These are phyloP conservation scores for Torulaspora globosa DNA, from an alignment of 1,139 yeast genomes.

Conservation along the genomic window DNA sequence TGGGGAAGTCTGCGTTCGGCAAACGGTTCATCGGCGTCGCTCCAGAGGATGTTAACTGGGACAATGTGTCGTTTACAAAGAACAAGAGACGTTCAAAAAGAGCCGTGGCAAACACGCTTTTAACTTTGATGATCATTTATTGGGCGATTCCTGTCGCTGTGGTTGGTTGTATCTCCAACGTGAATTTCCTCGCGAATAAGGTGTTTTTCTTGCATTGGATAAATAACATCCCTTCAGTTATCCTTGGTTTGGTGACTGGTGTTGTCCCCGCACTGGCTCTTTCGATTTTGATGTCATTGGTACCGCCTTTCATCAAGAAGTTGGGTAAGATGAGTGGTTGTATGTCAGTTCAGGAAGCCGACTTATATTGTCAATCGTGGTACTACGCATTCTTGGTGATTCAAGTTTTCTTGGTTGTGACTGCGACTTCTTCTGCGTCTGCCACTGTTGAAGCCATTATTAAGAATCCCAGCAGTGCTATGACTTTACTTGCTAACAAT, in stretches of 20 bases:
- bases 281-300: conserved; percentile 64
- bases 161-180: conserved; percentile 73
- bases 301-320: conserved; percentile 72
- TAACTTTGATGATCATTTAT: conserved; percentile 56
- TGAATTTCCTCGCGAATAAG: conserved; percentile 57
- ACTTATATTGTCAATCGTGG: conserved; percentile 78
- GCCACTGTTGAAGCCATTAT: conserved; percentile 57
- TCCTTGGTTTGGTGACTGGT: conserved; percentile 71
- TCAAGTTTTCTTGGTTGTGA: conserved; percentile 76
- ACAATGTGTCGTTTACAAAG: conserved; percentile 57
- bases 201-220: conserved; percentile 63
- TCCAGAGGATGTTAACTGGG: conserved; percentile 64
- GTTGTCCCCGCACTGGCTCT: conserved; percentile 66
- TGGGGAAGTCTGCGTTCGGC: conserved; percentile 30
- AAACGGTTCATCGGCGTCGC: conserved; percentile 55
- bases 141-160: conserved; percentile 89
- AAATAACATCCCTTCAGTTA: conserved; percentile 51
- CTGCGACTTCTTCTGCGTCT: conserved; percentile 77
- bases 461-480: conserved; percentile 50
- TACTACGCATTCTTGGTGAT: conserved; percentile 86
- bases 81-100: conserved; percentile 52
- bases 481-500: conserved; percentile 53
- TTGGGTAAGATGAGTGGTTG: conserved; percentile 71
- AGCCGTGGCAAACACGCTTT: conserved; percentile 49
- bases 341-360: conserved; percentile 66